phyloP scores from a whole-genome alignment of 2,329 filamentous ascomycete genomes.

The Aspergillus texensis region DNA sequence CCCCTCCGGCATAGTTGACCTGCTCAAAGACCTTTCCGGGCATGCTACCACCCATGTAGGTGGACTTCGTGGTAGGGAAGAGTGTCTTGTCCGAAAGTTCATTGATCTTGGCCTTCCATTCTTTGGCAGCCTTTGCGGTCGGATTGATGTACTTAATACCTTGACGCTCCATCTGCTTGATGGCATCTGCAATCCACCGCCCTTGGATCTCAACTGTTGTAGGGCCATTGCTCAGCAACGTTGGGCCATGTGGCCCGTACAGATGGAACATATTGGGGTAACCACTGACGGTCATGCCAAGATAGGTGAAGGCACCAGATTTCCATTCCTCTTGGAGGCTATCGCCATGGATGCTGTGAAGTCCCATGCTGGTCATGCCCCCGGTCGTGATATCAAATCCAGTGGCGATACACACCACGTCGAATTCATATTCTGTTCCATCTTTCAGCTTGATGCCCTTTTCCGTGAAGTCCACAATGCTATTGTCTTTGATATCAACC shows the following conservation, averaged over 20 bases:
- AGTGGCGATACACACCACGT: constrained; percentile 47
- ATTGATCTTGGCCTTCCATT: constrained; percentile 55
- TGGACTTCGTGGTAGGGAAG: constrained; percentile 54
- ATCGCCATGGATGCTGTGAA: constrained; percentile 36
- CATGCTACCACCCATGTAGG: constrained; percentile 60
- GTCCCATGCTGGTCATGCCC: constrained; percentile 43
- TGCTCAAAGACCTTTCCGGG: constrained; percentile 58
- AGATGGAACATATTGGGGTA: constrained; percentile 57
- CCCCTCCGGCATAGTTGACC: constrained; percentile 44
- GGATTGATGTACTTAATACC: constrained; percentile 56
- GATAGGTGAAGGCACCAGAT: constrained; percentile 41
- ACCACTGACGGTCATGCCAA: constrained; percentile 46
- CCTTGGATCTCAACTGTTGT: constrained; percentile 59
- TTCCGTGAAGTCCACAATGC: constrained; percentile 45
- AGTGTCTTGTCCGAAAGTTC: constrained; percentile 51
- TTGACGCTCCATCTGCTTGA: constrained; percentile 52
- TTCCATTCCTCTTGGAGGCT: constrained; percentile 42
- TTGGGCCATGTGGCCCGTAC: constrained; percentile 62
- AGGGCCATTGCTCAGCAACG: constrained; percentile 59
- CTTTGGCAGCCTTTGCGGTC: constrained; percentile 46
- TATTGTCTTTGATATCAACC: constrained; percentile 48
- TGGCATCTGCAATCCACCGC: constrained; percentile 56
- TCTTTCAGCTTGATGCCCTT: constrained; percentile 45
- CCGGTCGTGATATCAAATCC: constrained; percentile 50
- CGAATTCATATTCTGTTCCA: constrained; percentile 41